Base-by-base conservation (phyloP, 345 rosid species). In the Eucalyptus pauciflora region DNA sequence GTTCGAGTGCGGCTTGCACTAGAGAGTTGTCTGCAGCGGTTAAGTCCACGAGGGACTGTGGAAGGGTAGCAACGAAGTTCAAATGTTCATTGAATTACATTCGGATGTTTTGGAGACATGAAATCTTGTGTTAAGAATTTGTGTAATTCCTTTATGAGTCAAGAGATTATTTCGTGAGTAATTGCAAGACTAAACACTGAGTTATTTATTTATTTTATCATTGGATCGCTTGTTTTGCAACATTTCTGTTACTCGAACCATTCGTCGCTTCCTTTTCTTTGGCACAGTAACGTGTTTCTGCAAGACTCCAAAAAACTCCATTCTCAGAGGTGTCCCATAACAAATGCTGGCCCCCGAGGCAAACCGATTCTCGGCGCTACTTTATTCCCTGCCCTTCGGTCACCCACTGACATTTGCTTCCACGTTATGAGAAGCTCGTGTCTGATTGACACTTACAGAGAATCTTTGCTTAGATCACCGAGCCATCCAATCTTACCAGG, bases 121-220 rank as follows among this genome's bases (percentile, higher is more conserved):
- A 67, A 67, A 67, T 67, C 37, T 67, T 3, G 1, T 15, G 5
- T 14, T 64, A 13, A 64, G 37, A 64, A n/a, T 64, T n/a, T 64
- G 37, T 7, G 2, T 64, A 14, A 64, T 3, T n/a, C 10, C 4
- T n/a, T 64, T 64, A 4, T n/a, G 6, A 67, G 20, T 67, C 2
- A 0, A 64, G 20, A 64, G 2, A 67, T 67, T n/a, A 14, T n/a
- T 67, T 7, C 6, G 2, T 67, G 5, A n/a, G 20, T n/a, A n/a
- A n/a, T 67, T n/a, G 2, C 5, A 2, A n/a, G 3, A 0, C 0
- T 67, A 67, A 67, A 67, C 2, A 15, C 2, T 15, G 0, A 67
- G 6, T 67, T n/a, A 67, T 67, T 67, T 33, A 33, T 33, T 33
- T 33, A 33, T 33, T 33, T 33, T 14, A 13, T 13, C 13, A 6